Percentiles rank a stretch among this genome's conserved stretches.
These are phyloP conservation scores for Saturnispora besseyi DNA, from an alignment of 805 yeast species.

Conservation along the genomic window DNA sequence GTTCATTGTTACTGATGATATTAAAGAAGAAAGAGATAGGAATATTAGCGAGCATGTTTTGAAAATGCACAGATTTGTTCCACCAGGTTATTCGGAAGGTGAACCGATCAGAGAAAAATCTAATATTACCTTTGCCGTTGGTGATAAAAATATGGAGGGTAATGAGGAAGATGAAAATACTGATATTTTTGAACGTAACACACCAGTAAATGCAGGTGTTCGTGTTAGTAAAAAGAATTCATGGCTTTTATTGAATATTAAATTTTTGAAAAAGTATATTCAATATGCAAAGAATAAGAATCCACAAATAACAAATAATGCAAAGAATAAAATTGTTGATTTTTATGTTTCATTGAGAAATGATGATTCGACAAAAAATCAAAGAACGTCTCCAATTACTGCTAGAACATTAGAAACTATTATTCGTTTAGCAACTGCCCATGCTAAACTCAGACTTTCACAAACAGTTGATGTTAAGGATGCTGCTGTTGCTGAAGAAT, in stretches of 20 bases:
- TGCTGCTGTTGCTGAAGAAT: constrained; percentile 76
- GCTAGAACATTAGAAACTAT: constrained; percentile 97
- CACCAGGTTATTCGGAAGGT: constrained; percentile 85
- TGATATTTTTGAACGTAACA: constrained; percentile 76
- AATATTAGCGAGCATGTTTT: constrained; percentile 88
- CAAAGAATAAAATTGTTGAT: constrained; percentile 71
- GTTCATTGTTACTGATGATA: constrained; percentile 94
- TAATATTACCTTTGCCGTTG: constrained; percentile 70
- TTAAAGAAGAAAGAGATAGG: constrained; percentile 76
- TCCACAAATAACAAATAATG: constrained; percentile 71
- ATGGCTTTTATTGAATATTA: constrained; percentile 53
- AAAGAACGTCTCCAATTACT: constrained; percentile 86
- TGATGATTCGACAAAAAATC: constrained; percentile 49
- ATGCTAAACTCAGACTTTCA: constrained; percentile 89
- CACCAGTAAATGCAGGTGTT: constrained; percentile 50
- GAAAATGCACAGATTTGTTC: constrained; percentile 83
- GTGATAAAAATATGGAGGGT: constrained; percentile 45
- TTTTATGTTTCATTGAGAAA: constrained; percentile 78
- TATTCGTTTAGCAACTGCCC: constrained; percentile 92
- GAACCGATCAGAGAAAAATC: constrained; percentile 81
- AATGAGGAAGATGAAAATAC: constrained; percentile 37
- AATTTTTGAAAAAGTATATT: constrained; percentile 83
- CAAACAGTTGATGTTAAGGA: constrained; percentile 65
- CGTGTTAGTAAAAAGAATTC: constrained; percentile 23
- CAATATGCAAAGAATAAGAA: constrained; percentile 89